Percentiles rank a stretch among this genome's conserved stretches.
Evolutionary conservation across 257 asterid species (phyloP).

Genomic region (Solanum piurae): DNA sequence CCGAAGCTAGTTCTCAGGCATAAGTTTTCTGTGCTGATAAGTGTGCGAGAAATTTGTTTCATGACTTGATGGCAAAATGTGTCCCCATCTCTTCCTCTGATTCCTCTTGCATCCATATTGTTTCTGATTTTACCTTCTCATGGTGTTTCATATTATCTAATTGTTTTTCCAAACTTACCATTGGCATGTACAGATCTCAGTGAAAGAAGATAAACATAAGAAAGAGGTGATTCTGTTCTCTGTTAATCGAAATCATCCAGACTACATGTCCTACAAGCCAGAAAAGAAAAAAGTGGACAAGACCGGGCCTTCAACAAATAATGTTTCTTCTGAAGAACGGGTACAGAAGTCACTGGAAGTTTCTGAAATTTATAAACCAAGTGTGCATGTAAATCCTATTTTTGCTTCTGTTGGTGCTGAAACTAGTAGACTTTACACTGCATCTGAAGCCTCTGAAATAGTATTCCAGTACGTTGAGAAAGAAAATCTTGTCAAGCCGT

Average conservation of each 20-base stretch:
- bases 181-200: slow-evolving; percentile 53
- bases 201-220: slow-evolving; percentile 86
- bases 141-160: not conserved
- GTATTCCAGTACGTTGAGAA: slow-evolving; percentile 78
- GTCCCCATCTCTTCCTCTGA: not conserved
- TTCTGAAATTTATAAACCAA: slow-evolving; percentile 74
- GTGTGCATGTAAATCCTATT: slow-evolving; percentile 73
- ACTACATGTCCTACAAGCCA: slow-evolving; percentile 69
- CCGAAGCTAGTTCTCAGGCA: not conserved
- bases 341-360: slow-evolving; percentile 44
- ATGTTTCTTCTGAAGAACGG: slow-evolving; percentile 32
- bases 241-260: slow-evolving; percentile 69
- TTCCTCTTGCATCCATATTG: not conserved
- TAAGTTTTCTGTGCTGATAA: not conserved
- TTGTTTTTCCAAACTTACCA: slow-evolving; percentile 1
- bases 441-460: slow-evolving; percentile 69
- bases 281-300: slow-evolving; percentile 63
- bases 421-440: slow-evolving; percentile 45
- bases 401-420: slow-evolving; percentile 68
- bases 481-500: slow-evolving; percentile 68
- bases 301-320: slow-evolving; percentile 36
- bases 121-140: not conserved
- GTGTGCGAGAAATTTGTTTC: not conserved
- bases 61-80: not conserved
- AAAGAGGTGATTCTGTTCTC: slow-evolving; percentile 54